Conservation (phyloP, 345 rosid species). For the Diplotaxis tenuifolia region DNA sequence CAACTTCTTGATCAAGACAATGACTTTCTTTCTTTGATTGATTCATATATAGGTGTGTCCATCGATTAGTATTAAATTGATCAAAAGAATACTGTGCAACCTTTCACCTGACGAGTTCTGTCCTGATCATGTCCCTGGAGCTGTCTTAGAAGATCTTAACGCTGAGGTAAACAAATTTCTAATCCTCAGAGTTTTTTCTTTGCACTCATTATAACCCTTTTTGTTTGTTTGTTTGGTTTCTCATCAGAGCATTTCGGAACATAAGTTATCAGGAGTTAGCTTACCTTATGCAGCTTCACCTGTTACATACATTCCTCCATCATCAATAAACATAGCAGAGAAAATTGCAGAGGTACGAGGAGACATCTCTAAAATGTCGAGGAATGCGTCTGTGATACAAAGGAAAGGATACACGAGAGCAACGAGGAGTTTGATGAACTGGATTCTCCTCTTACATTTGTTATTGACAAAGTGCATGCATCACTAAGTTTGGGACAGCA, state of each 20-base stretch:
- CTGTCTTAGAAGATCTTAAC: slow-evolving; percentile 81
- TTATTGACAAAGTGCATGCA: slow-evolving; percentile 41
- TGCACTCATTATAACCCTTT: neutral
- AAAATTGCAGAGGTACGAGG: slow-evolving; percentile 62
- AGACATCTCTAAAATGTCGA: slow-evolving; percentile 32
- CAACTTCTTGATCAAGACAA: too few relatives aligned
- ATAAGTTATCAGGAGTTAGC: slow-evolving; percentile 54
- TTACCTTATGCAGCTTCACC: slow-evolving; percentile 75
- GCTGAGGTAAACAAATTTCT: slow-evolving; percentile 40
- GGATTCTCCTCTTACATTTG: slow-evolving; percentile 61
- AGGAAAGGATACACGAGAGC: slow-evolving; percentile 86
- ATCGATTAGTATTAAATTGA: neutral
- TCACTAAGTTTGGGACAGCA: neutral
- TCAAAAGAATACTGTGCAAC: slow-evolving; percentile 85
- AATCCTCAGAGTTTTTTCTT: neutral
- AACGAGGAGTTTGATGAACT: slow-evolving; percentile 93
- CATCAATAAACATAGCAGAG: slow-evolving; percentile 52
- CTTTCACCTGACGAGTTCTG: slow-evolving; percentile 98
- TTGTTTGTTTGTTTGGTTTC: neutral
- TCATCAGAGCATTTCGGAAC: slow-evolving; percentile 46
- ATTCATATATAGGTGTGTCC: neutral
- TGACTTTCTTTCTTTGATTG: neutral
- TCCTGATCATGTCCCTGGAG: slow-evolving; percentile 85
- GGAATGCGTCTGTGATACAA: slow-evolving; percentile 59
- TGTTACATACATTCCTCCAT: slow-evolving; percentile 67